Percentiles rank a stretch among this genome's conserved stretches.
Conservation (phyloP, 78 protist species). For the Planoprotostelium fungivorum region DNA sequence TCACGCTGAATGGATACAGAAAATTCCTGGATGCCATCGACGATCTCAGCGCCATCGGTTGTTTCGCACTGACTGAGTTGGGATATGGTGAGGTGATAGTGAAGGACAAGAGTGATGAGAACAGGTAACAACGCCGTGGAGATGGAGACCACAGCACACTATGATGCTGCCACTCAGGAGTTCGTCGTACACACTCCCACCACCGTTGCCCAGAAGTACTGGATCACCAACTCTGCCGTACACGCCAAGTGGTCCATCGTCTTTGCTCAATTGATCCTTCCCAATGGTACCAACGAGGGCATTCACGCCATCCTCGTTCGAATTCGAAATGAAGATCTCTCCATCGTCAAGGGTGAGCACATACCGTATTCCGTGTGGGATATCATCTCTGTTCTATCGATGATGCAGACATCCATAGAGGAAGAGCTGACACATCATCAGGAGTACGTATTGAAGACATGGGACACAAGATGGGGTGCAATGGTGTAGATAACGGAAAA, state of each 20-base stretch:
- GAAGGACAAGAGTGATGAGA: background rate
- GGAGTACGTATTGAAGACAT: constrained; percentile 49
- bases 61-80: constrained; percentile 51
- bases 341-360: constrained; percentile 4
- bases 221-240: constrained; percentile 54
- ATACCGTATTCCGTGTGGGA: no score
- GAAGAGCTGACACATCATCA: background rate
- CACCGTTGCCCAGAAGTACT: constrained; percentile 58
- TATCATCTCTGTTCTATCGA: no score
- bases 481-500: constrained; percentile 74
- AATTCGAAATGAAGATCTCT: constrained; percentile 23
- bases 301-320: constrained; percentile 60
- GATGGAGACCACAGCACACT: constrained; percentile 36
- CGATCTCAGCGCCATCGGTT: constrained; percentile 14
- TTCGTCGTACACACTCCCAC: constrained; percentile 69
- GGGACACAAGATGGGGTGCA: constrained; percentile 67
- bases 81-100: no score
- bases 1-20: constrained; percentile 10
- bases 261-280: constrained; percentile 52
- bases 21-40: constrained; percentile 27
- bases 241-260: constrained; percentile 45
- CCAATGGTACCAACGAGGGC: constrained; percentile 31
- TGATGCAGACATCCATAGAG: no score
- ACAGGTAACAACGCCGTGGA: constrained; percentile 4
- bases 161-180: constrained; percentile 32